Conservation (phyloP, 129 eudicot genomes). For the Mikania micrantha region DNA sequence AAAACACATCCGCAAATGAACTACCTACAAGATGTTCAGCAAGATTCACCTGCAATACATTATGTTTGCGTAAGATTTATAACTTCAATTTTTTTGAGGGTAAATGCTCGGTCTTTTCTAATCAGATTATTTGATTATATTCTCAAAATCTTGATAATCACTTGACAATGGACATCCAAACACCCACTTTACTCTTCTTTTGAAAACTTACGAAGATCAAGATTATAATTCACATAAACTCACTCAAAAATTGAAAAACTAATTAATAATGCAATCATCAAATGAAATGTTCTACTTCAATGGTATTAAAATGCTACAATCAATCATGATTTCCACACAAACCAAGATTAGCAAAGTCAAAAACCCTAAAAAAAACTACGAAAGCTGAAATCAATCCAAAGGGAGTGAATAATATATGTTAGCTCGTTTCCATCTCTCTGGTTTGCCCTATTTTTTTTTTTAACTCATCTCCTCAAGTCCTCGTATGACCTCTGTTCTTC, state of each 20-base stretch:
- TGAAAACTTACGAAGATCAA: not conserved
- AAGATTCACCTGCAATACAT: conserved; percentile 58
- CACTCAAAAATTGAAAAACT: no score
- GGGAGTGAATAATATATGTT: conserved; percentile 57
- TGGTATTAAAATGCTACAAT: not conserved
- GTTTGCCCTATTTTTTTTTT: no score
- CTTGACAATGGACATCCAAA: not conserved
- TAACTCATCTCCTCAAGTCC: no score
- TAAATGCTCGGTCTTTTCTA: no score
- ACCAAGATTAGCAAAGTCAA: not conserved
- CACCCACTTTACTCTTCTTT: not conserved
- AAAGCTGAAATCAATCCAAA: conserved; percentile 37
- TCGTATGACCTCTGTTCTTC: no score
- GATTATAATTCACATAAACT: not conserved
- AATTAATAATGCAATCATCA: not conserved
- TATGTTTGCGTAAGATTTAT: not conserved
- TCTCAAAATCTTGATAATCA: not conserved
- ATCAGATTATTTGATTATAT: not conserved
- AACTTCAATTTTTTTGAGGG: not conserved
- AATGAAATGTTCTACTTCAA: not conserved
- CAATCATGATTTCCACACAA: not conserved
- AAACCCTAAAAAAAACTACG: not conserved
- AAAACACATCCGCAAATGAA: conserved; percentile 89
- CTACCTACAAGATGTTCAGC: conserved; percentile 65
- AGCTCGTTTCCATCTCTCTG: no score